phyloP scores from a whole-genome alignment of 768 basidiomycete species.

The Russula compacta region DNA sequence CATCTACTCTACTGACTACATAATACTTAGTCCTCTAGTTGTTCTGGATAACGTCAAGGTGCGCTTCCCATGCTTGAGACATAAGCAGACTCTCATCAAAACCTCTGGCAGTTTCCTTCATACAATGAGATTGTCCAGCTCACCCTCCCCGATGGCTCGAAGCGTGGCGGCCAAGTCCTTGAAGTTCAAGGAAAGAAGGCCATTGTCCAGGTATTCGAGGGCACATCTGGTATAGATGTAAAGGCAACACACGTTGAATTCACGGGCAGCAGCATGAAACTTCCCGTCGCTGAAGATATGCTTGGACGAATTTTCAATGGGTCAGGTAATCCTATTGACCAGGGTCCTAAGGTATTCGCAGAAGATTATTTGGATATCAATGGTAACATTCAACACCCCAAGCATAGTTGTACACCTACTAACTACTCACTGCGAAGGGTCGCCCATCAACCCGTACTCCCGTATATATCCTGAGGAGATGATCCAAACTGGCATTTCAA shows the following conservation, averaged over 20 bases:
- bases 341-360: slow-evolving; percentile 97
- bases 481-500: slow-evolving; percentile 99
- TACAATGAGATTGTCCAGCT: slow-evolving; percentile 98
- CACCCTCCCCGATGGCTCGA: slow-evolving; percentile 90
- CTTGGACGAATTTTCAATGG: slow-evolving; percentile 98
- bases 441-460: slow-evolving; percentile 94
- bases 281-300: slow-evolving; percentile 99
- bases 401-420: neutral
- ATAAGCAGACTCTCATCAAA: slow-evolving; percentile 1
- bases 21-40: slow-evolving; percentile 73
- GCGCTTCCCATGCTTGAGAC: slow-evolving; percentile 3
- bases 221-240: slow-evolving; percentile 95
- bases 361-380: slow-evolving; percentile 99
- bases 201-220: slow-evolving; percentile 98
- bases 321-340: slow-evolving; percentile 94
- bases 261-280: slow-evolving; percentile 96
- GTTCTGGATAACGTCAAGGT: slow-evolving; percentile 98
- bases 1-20: neutral
- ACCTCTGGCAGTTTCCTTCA: slow-evolving; percentile 66
- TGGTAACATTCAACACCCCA: slow-evolving; percentile 42
- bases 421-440: slow-evolving; percentile 43
- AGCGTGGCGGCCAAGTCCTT: slow-evolving; percentile 93
- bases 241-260: slow-evolving; percentile 97
- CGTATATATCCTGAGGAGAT: slow-evolving; percentile 99
- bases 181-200: slow-evolving; percentile 99